A percentile compares a stretch with the other conserved stretches of the same genome.
Conservation (phyloP, 306 rosid species). For the Biancaea sappan region DNA sequence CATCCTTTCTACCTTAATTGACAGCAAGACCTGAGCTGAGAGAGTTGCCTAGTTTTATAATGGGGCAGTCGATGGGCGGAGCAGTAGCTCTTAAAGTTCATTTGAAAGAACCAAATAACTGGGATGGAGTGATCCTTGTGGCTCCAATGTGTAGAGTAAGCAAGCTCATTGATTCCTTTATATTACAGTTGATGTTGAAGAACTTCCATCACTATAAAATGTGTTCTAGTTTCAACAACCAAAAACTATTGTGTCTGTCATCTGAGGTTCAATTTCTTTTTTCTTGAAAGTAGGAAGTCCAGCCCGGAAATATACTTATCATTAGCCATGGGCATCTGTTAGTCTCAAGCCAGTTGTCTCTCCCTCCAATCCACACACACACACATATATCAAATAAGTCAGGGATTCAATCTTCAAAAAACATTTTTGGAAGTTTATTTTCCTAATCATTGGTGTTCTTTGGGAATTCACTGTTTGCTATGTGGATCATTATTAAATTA, state of each 20-base stretch:
- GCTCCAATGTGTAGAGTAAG: slow-evolving; percentile 99
- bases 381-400: background rate
- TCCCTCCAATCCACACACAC: background rate
- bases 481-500: background rate
- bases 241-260: background rate
- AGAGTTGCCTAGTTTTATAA: slow-evolving; percentile 63
- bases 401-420: background rate
- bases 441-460: background rate
- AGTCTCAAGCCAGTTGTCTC: background rate
- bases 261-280: slow-evolving; percentile 14
- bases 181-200: slow-evolving; percentile 13
- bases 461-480: background rate
- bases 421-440: background rate
- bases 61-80: slow-evolving; percentile 97
- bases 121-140: slow-evolving; percentile 87
- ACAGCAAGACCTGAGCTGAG: slow-evolving; percentile 69
- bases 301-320: background rate
- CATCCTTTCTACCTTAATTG: slow-evolving; percentile 30
- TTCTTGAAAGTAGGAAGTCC: background rate
- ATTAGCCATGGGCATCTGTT: background rate
- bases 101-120: slow-evolving; percentile 64
- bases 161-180: slow-evolving; percentile 20
- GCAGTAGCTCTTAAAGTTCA: slow-evolving; percentile 80
- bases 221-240: background rate
- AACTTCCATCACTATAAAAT: background rate